phyloP scores from a whole-genome alignment of 345 rosid species.

The Sisymbrium irio region DNA sequence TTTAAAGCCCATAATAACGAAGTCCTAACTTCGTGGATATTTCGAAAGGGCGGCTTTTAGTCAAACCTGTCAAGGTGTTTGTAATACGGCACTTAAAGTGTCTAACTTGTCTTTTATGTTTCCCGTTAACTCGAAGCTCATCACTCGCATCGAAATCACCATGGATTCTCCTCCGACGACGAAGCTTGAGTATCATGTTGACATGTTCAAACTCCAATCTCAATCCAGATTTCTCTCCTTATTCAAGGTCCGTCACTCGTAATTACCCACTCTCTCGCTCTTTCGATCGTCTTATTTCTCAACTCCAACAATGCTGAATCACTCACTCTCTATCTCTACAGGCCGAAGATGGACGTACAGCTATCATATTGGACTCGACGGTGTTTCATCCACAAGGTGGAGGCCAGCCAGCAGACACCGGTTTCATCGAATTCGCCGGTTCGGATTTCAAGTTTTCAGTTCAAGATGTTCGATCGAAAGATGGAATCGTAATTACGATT shows the following conservation, averaged over 20 bases:
- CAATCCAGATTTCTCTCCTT: conserved; percentile 40
- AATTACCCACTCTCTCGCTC: conserved; percentile 12
- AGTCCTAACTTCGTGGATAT: background rate
- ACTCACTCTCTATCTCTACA: background rate
- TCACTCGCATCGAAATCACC: conserved; percentile 20
- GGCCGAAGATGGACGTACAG: conserved; percentile 60
- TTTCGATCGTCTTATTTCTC: background rate
- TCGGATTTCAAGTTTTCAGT: conserved; percentile 49
- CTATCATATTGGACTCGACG: conserved; percentile 67
- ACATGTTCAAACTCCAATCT: conserved; percentile 47
- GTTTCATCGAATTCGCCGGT: conserved; percentile 40
- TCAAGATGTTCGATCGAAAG: conserved; percentile 77
- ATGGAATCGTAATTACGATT: conserved; percentile 48
- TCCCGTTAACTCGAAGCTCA: too few species aligned
- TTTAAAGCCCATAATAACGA: background rate
- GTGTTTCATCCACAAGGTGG: conserved; percentile 97
- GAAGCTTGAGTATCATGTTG: conserved; percentile 48
- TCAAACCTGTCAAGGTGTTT: background rate
- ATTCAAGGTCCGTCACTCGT: conserved; percentile 36
- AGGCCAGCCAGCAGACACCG: conserved; percentile 84
- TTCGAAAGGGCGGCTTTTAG: background rate
- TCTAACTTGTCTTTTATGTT: background rate
- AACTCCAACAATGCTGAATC: conserved; percentile 7
- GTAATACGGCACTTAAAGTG: background rate
- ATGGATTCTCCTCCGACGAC: conserved; percentile 48